These are phyloP conservation scores for Geotrichum siamense DNA, from an alignment of 1,139 yeast species.

Conservation along the genomic window DNA sequence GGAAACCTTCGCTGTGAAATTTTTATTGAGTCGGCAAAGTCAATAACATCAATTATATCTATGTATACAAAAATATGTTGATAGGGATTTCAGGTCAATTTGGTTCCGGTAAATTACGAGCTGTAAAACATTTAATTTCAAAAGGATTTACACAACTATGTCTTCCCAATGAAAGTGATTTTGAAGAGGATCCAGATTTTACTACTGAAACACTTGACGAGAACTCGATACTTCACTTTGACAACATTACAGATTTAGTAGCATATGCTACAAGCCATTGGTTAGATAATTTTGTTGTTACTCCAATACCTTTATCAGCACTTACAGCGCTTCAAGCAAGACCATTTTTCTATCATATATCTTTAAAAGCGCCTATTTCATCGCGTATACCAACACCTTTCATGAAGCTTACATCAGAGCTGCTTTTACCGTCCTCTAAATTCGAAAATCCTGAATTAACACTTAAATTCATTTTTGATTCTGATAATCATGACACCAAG, in stretches of 20 bases:
- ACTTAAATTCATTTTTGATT: not conserved
- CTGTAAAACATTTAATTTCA: slow-evolving; percentile 49
- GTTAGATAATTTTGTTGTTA: slow-evolving; percentile 55
- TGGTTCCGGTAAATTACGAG: slow-evolving; percentile 63
- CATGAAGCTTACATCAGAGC: not conserved
- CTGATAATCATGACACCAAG: not conserved
- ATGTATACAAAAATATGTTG: not conserved
- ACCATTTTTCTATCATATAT: slow-evolving; percentile 79
- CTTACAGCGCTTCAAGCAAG: slow-evolving; percentile 54
- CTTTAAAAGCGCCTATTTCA: slow-evolving; percentile 68
- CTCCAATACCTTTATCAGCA: slow-evolving; percentile 42
- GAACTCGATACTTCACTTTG: slow-evolving; percentile 28
- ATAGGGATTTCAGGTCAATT: slow-evolving; percentile 2
- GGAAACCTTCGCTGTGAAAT: too few species aligned
- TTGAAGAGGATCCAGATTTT: slow-evolving; percentile 20
- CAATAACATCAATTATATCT: too few species aligned
- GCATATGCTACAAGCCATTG: slow-evolving; percentile 65
- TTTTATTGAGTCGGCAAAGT: too few species aligned
- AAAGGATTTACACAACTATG: slow-evolving; percentile 47
- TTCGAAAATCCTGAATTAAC: not conserved
- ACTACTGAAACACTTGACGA: not conserved
- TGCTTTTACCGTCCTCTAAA: not conserved
- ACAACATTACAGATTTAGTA: slow-evolving; percentile 42
- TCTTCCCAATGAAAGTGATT: slow-evolving; percentile 17
- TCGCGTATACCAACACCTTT: not conserved